A percentile compares a stretch with the other conserved stretches of the same genome.
These are phyloP conservation scores for Scytalidium sp. DNA, from an alignment of 2,329 filamentous ascomycete species.

Conservation along the genomic window DNA sequence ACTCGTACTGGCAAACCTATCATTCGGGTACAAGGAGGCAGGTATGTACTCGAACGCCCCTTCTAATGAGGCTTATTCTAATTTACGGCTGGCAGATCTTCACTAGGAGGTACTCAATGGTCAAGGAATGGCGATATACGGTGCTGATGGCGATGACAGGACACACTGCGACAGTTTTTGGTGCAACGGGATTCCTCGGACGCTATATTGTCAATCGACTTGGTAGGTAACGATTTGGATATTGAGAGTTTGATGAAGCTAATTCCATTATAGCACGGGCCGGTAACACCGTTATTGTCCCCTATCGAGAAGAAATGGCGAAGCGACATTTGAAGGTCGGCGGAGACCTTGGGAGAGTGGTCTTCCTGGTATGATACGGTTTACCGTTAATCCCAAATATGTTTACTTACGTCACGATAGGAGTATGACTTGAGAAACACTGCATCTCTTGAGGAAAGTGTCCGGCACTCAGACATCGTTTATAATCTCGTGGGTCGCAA, in stretches of 20 bases:
- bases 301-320: constrained; percentile 95
- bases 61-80: constrained; percentile 22
- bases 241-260: constrained; percentile 9
- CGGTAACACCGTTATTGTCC: constrained; percentile 91
- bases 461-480: constrained; percentile 94
- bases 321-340: constrained; percentile 95
- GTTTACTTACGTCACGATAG: constrained; percentile 36
- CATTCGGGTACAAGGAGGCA: constrained; percentile 81
- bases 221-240: constrained; percentile 47
- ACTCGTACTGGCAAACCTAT: constrained; percentile 96
- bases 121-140: constrained; percentile 5
- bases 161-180: constrained; percentile 96
- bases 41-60: constrained; percentile 52
- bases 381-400: background rate
- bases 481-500: constrained; percentile 94
- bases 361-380: constrained; percentile 65
- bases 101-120: constrained; percentile 69
- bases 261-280: constrained; percentile 62
- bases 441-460: constrained; percentile 91
- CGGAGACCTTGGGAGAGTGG: constrained; percentile 87
- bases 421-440: constrained; percentile 96
- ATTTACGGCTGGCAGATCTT: constrained; percentile 55
- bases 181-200: constrained; percentile 91
- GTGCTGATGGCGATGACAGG: constrained; percentile 48
- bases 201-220: constrained; percentile 97